Base-by-base conservation (phyloP, 1,284 basidiomycete genomes). In the Rhodotorula sp. region DNA sequence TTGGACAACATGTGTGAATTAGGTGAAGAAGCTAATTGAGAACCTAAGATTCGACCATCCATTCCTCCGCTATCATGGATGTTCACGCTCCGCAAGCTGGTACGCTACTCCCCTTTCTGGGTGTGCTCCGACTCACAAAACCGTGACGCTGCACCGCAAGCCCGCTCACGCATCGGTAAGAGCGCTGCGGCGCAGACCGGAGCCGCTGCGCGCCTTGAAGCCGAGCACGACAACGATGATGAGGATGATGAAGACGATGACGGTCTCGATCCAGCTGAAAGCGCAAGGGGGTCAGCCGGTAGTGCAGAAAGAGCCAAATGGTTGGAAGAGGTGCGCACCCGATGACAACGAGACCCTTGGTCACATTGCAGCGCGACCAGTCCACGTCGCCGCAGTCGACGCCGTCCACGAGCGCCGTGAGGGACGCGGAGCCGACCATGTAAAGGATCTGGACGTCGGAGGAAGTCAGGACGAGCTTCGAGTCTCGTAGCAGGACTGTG, bases 261-360 rank as follows among this genome's bases (percentile, higher is more conserved):
- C 78, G 45, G 80, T 81, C 68, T 81, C 81, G 61, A 82, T 81
- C 82, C 82, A 83, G n/a, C 70, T 68, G 61, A 14, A 16, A 16
- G 2, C 17, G 9, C 13, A 13, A 2, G 0, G 4, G 21, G 0
- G 46, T 57, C 54, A 64, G 42, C 19, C 5, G 21, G 19, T 14
- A 4, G 9, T n/a, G 44, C 12, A 45, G 44, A 21, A 17, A 21
- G 44, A 23, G 21, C 12, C n/a, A 53, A 19, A n/a, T 1, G n/a
- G 13, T 34, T 34, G 52, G 23, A 19, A 16, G 8, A 10, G 8
- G 21, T 9, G 59, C 68, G 27, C 42, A 71, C 56, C 76, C 75
- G 54, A 82, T 79, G 49, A 80, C 78, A 45, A 82, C 80, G 23
- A 82, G 75, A 25, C 80, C 80, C 75, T 82, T 82, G 67, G 82